Percentiles rank a stretch among this genome's conserved stretches.
Evolutionary conservation across 2,329 filamentous ascomycete species (phyloP).

Genomic region (Ilyonectria mors-panacis): DNA sequence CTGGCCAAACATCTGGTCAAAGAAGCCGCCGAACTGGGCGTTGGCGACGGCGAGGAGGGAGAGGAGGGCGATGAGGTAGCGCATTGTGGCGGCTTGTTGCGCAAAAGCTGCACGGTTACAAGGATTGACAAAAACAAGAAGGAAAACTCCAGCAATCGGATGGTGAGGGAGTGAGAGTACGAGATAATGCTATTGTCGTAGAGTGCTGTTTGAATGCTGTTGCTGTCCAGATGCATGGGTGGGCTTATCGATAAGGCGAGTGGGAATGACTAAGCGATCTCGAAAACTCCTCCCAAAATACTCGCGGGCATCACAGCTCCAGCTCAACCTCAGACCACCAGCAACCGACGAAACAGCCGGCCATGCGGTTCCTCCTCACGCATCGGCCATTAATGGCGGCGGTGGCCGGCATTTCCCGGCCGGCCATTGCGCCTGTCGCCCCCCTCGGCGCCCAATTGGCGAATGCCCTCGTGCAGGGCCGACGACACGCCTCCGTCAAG

Average conservation of each 20-base stretch:
- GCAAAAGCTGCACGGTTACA: conserved; percentile 10
- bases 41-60: conserved; percentile 73
- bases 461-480: conserved; percentile 63
- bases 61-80: conserved; percentile 62
- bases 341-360: conserved; percentile 51
- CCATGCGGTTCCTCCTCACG: conserved; percentile 64
- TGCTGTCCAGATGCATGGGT: conserved; percentile 44
- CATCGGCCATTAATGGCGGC: conserved; percentile 63
- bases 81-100: conserved; percentile 47
- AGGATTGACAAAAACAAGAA: not conserved
- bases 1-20: conserved; percentile 92
- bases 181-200: conserved; percentile 15
- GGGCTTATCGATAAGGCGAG: conserved; percentile 47
- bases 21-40: conserved; percentile 92
- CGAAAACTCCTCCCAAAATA: conserved; percentile 46
- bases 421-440: conserved; percentile 39
- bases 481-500: conserved; percentile 72
- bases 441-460: conserved; percentile 51
- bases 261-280: conserved; percentile 48
- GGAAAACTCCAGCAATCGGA: conserved; percentile 1
- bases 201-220: conserved; percentile 12
- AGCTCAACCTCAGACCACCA: conserved; percentile 52
- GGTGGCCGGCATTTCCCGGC: conserved; percentile 51
- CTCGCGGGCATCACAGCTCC: conserved; percentile 33
- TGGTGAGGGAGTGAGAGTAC: not conserved